Evolutionary conservation across 805 yeast species (phyloP).

Genomic region (Saccharomyces jurei): DNA sequence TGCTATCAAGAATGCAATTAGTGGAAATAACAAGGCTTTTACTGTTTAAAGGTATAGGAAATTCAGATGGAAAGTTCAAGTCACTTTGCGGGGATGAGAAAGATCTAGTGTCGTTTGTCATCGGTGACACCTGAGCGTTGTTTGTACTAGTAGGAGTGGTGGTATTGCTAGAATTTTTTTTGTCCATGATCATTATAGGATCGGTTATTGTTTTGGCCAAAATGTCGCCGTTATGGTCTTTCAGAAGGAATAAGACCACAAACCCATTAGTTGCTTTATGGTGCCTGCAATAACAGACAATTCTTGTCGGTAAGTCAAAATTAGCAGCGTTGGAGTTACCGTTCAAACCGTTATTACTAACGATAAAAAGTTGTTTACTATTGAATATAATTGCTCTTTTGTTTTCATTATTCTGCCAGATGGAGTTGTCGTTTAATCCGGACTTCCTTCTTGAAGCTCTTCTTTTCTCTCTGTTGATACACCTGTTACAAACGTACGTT

Average conservation of each 20-base stretch:
- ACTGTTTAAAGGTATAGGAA: not conserved
- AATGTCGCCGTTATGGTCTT: slow-evolving; percentile 49
- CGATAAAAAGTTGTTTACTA: slow-evolving; percentile 73
- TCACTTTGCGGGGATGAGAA: not conserved
- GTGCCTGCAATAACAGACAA: slow-evolving; percentile 92
- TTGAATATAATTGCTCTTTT: slow-evolving; percentile 85
- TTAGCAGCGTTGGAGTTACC: slow-evolving; percentile 5
- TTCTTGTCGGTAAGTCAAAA: slow-evolving; percentile 54
- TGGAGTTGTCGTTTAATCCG: slow-evolving; percentile 59
- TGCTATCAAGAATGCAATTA: not conserved
- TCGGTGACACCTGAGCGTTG: not conserved
- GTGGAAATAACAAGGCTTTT: not conserved
- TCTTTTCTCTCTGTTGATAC: slow-evolving; percentile 85
- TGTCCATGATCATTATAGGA: slow-evolving; percentile 86
- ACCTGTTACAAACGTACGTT: slow-evolving; percentile 76
- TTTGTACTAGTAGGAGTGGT: not conserved
- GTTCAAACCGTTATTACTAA: slow-evolving; percentile 18
- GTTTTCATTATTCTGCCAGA: slow-evolving; percentile 66
- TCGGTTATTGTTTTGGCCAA: slow-evolving; percentile 66
- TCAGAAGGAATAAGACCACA: slow-evolving; percentile 57
- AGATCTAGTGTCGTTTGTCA: not conserved
- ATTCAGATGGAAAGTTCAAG: not conserved
- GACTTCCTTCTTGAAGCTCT: slow-evolving; percentile 86
- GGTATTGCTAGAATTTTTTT: slow-evolving; percentile 39
- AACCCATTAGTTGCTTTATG: slow-evolving; percentile 85